A percentile compares a stretch with the other conserved stretches of the same genome.
Conservation (phyloP, 2,329 filamentous ascomycete genomes). For the Trichoderma guizhouense region DNA sequence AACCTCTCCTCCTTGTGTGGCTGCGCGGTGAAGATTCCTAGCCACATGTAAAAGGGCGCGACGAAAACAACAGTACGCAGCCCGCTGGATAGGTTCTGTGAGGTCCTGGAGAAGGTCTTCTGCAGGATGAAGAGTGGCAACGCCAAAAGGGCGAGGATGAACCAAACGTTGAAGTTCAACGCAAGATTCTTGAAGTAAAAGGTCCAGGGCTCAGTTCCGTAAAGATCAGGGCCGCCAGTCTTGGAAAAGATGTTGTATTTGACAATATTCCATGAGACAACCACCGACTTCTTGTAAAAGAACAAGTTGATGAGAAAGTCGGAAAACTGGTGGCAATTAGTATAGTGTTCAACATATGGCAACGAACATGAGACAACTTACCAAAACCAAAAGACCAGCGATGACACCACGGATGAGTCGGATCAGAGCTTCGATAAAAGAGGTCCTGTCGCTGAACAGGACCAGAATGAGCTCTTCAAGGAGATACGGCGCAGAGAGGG, state of each 20-base stretch:
- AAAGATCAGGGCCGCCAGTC: constrained; percentile 81
- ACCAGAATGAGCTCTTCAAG: constrained; percentile 68
- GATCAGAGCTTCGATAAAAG: constrained; percentile 56
- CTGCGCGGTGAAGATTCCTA: constrained; percentile 84
- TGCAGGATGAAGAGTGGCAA: constrained; percentile 74
- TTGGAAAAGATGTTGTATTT: constrained; percentile 91
- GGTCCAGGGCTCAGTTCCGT: constrained; percentile 93
- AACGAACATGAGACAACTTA: constrained; percentile 40
- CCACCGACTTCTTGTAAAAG: constrained; percentile 75
- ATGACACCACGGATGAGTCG: constrained; percentile 66
- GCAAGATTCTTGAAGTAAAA: constrained; percentile 91
- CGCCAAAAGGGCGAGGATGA: constrained; percentile 71
- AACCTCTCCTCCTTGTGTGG: constrained; percentile 98
- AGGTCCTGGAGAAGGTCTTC: constrained; percentile 59
- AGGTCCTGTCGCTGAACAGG: constrained; percentile 52
- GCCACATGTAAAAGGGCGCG: constrained; percentile 89
- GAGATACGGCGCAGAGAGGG: constrained; percentile 76
- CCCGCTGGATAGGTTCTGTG: constrained; percentile 63
- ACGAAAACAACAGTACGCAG: constrained; percentile 76
- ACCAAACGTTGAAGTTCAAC: constrained; percentile 96
- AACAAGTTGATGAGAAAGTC: constrained; percentile 74
- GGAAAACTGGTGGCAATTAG: constrained; percentile 46
- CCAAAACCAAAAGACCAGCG: constrained; percentile 65
- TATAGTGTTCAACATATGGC: background rate
- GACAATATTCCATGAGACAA: constrained; percentile 90